Base-by-base conservation (phyloP, 805 yeast genomes). In the Kuraishia cidri region DNA sequence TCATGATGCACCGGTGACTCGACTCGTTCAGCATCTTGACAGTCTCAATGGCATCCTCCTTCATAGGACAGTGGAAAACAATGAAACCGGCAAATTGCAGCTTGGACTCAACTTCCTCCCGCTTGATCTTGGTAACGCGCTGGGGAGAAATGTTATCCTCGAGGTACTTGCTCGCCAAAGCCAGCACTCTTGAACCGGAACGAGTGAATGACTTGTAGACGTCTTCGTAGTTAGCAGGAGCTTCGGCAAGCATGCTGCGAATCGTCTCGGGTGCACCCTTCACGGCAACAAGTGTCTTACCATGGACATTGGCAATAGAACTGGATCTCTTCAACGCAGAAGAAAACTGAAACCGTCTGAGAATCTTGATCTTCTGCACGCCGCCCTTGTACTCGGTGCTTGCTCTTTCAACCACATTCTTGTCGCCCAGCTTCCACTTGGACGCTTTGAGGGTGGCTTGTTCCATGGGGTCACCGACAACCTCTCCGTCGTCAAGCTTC, bases 401-500 rank as follows among this genome's bases (percentile, higher is more conserved):
- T 3, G 48, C 42, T 53, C 75, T 72, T 39, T 67, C 70, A 29
- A 82, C 81, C 32, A 69, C 56, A 51, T 87, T 95, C 43, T 86
- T 83, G 35, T 67, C 70, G 34, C 81, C 84, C 41, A 92, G 80
- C 26, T 64, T 66, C 96, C 97, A 92, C 20, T 77, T 75, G 37
- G 92, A 73, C 26, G 94, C 90, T 44, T 77, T 79, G 46, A 92
- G 66, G 33, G 98, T 92, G 18, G 94, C 96, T 60, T 87, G 86
- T 62, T 92, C 98, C 97, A 92, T 90, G 41, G 98, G 97, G 52
- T 92, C 98, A 60, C 98, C 98, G 39, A 92, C 98, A 45, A 88
- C 75, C 41, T 92, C 97, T 46, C 97, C 98, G 53, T 88, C 95
- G 48, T 92, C 97, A 39, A 92, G 68, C 48, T 79, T 76, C 18